Evolutionary conservation across 2,329 filamentous ascomycete species (phyloP).

Genomic region (Pezicula neosporulosa): DNA sequence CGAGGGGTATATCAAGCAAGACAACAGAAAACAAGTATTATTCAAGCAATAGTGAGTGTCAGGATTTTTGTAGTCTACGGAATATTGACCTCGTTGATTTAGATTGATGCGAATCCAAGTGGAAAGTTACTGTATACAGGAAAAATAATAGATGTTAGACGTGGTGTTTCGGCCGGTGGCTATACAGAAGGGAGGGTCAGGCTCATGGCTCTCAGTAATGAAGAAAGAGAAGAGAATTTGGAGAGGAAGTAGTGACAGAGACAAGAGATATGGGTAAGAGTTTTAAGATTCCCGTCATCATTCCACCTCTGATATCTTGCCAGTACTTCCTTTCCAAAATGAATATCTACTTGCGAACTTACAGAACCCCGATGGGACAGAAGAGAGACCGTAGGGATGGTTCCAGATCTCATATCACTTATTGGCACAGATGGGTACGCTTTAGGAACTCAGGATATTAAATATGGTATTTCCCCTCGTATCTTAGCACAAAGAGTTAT

Average conservation of each 20-base stretch:
- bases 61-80: too few relatives aligned
- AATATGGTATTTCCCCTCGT: too few relatives aligned
- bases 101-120: conserved; percentile 20
- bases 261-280: too few relatives aligned
- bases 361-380: too few relatives aligned
- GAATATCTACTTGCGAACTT: conserved; percentile 38
- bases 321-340: conserved; percentile 40
- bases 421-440: conserved; percentile 39
- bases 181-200: conserved; percentile 40
- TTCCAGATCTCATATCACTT: conserved; percentile 33
- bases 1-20: conserved; percentile 29
- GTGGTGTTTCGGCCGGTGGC: conserved; percentile 32
- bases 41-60: conserved; percentile 22
- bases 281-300: too few relatives aligned
- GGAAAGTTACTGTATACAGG: conserved; percentile 35
- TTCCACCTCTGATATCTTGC: too few relatives aligned
- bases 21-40: conserved; percentile 23
- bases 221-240: too few relatives aligned
- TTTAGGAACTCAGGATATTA: conserved; percentile 42
- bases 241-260: too few relatives aligned
- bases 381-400: conserved; percentile 15
- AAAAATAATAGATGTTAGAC: conserved; percentile 37
- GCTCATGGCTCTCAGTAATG: too few relatives aligned
- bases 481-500: too few relatives aligned
- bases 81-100: neutral